Conservation (phyloP, 2,329 filamentous ascomycete genomes). For the Aspergillus sp. region DNA sequence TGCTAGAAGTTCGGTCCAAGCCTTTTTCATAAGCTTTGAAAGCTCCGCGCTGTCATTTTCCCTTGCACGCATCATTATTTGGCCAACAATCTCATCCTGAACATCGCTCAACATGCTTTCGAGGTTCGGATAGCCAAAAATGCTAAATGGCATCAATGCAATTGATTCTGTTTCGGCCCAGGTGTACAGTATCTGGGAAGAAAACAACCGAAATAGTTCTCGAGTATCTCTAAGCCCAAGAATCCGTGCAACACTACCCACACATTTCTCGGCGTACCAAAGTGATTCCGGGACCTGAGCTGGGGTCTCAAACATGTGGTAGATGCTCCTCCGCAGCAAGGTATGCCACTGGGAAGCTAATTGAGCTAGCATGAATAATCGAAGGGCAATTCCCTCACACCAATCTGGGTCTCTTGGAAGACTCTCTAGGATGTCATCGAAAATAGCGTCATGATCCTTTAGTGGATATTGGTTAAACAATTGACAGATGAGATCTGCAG, state of each 20-base stretch:
- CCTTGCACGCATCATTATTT: slow-evolving; percentile 79
- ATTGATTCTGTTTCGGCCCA: slow-evolving; percentile 73
- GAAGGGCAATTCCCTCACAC: slow-evolving; percentile 79
- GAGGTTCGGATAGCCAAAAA: slow-evolving; percentile 76
- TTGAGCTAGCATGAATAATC: slow-evolving; percentile 72
- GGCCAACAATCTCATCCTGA: slow-evolving; percentile 73
- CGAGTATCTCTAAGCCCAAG: slow-evolving; percentile 66
- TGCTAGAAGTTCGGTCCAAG: slow-evolving; percentile 60
- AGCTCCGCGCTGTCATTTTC: slow-evolving; percentile 63
- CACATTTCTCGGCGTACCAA: slow-evolving; percentile 70
- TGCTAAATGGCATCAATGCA: slow-evolving; percentile 74
- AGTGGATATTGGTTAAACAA: slow-evolving; percentile 83
- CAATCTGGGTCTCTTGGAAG: slow-evolving; percentile 72
- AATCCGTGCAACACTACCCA: slow-evolving; percentile 63
- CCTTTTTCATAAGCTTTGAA: slow-evolving; percentile 55
- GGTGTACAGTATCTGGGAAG: slow-evolving; percentile 84
- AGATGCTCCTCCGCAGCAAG: slow-evolving; percentile 80
- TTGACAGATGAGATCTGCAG: slow-evolving; percentile 67
- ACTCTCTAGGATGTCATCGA: slow-evolving; percentile 76
- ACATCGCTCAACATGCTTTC: slow-evolving; percentile 67
- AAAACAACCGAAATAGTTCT: slow-evolving; percentile 78
- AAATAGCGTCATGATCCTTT: slow-evolving; percentile 77
- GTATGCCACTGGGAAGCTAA: slow-evolving; percentile 84
- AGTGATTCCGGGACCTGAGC: slow-evolving; percentile 66
- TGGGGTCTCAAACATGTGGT: slow-evolving; percentile 90